Evolutionary conservation across 345 rosid genomes (phyloP), one percentile per base, ranked within the genome.

Genomic region (Noccaea bulbosa): DNA sequence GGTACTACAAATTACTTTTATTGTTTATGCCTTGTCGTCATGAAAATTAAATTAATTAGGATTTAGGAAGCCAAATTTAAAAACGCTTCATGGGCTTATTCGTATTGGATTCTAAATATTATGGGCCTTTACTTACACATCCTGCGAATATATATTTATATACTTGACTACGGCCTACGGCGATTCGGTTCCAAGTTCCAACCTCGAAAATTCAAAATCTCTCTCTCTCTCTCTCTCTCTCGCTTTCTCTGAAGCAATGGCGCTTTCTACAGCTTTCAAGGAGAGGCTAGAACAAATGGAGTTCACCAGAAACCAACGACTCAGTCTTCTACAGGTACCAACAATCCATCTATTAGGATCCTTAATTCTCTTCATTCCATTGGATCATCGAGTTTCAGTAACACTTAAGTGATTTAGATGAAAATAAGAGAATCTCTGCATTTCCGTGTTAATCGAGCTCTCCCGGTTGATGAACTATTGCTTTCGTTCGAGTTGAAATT

Each of bases 241-340:
- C 9, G 8, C 6, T 12, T 10, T 2, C 35, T 38, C 41, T 6
- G 27, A 11, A 37, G 35, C 69, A 49, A 88, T 88, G 96, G 88
- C 86, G 83, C 89, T 86, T 41, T 78, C 89, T 37, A 62, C 74
- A 38, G 84, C 95, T 11, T 91, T 91, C 79, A 80, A 76, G 24
- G 91, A 87, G 68, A 79, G 97, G 58, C 79, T 91, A 1, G 86
- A 85, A 32, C 82, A 78, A 37, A 84, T 88, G 90, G 96, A 91
- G 49, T 73, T 60, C 5, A 80, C 88, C 63, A 83, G 91, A 80
- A 84, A 75, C 69, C 73, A 87, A 49, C 87, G 90, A 10, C 83
- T 91, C 59, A 34, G 69, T 57, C 85, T 84, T 54, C 95, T 85
- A 35, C 89, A 85, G 89, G 96, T 87, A 58, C 14, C 14, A 37